These are phyloP conservation scores for Clarireedia sp. DNA, from an alignment of 2,329 filamentous ascomycete genomes.

Conservation along the genomic window DNA sequence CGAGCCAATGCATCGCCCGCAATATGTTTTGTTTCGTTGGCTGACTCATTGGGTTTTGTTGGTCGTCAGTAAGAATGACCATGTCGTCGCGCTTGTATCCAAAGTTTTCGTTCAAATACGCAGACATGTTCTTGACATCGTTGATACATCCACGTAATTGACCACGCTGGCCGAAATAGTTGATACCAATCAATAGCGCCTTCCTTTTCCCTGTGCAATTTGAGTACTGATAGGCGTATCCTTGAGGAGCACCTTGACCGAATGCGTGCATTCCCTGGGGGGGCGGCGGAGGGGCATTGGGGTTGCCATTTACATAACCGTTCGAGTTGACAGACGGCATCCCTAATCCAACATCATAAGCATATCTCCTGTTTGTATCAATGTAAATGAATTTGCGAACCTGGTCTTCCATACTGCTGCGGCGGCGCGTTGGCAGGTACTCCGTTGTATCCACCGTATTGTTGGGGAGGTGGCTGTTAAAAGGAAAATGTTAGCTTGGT, in stretches of 20 bases:
- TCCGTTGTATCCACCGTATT: slow-evolving; percentile 36
- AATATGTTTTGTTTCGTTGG: slow-evolving; percentile 94
- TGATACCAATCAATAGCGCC: slow-evolving; percentile 87
- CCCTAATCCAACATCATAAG: slow-evolving; percentile 23
- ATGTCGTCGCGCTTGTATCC: slow-evolving; percentile 93
- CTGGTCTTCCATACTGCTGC: slow-evolving; percentile 42
- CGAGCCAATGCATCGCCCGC: slow-evolving; percentile 94
- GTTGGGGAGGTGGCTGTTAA: slow-evolving; percentile 37
- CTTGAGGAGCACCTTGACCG: slow-evolving; percentile 69
- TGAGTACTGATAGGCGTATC: slow-evolving; percentile 85
- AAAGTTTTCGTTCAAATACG: slow-evolving; percentile 80
- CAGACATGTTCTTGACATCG: slow-evolving; percentile 94
- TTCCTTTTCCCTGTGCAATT: slow-evolving; percentile 83
- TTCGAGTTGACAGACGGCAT: slow-evolving; percentile 41
- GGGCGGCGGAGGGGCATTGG: slow-evolving; percentile 53
- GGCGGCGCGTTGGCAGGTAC: slow-evolving; percentile 31
- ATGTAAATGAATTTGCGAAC: slow-evolving; percentile 31
- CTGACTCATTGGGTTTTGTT: slow-evolving; percentile 95
- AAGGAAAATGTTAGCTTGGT: not conserved
- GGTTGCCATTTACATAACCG: slow-evolving; percentile 49
- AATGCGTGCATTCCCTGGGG: slow-evolving; percentile 67
- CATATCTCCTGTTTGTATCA: not conserved
- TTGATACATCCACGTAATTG: slow-evolving; percentile 93
- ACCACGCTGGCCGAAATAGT: slow-evolving; percentile 89
- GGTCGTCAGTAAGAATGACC: slow-evolving; percentile 93